Conservation (phyloP, 2,329 filamentous ascomycete genomes). For the Fusarium pininemorale region DNA sequence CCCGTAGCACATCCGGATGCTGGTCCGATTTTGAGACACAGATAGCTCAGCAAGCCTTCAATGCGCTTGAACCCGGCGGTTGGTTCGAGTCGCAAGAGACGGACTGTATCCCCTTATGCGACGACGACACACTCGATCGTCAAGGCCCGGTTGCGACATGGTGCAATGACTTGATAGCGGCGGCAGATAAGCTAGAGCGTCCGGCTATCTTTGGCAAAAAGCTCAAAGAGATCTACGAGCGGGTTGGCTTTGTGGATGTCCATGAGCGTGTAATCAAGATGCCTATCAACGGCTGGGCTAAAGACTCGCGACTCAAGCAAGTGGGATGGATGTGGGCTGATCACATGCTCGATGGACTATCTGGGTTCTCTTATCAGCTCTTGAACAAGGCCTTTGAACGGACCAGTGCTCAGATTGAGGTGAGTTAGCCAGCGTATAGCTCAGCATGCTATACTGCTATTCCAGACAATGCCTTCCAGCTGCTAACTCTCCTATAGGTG, state of each 20-base stretch:
- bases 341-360: constrained; percentile 48
- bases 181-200: constrained; percentile 50
- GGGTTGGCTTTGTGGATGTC: constrained; percentile 64
- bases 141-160: constrained; percentile 51
- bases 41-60: constrained; percentile 60
- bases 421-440: constrained; percentile 30
- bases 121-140: constrained; percentile 54
- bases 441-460: neutral
- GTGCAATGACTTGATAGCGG: constrained; percentile 50
- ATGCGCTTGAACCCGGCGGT: constrained; percentile 58
- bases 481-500: constrained; percentile 46
- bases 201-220: constrained; percentile 46
- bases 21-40: constrained; percentile 57
- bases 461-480: neutral
- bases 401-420: constrained; percentile 58
- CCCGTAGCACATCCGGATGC: constrained; percentile 57
- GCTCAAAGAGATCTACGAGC: constrained; percentile 50
- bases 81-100: constrained; percentile 64
- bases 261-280: constrained; percentile 60
- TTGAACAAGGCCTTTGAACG: constrained; percentile 51
- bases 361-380: constrained; percentile 51
- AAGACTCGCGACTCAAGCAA: constrained; percentile 51
- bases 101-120: constrained; percentile 48
- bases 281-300: constrained; percentile 62
- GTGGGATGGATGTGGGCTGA: constrained; percentile 54